Base-by-base conservation (phyloP, 2,329 filamentous ascomycete genomes). In the Neurospora sp. region DNA sequence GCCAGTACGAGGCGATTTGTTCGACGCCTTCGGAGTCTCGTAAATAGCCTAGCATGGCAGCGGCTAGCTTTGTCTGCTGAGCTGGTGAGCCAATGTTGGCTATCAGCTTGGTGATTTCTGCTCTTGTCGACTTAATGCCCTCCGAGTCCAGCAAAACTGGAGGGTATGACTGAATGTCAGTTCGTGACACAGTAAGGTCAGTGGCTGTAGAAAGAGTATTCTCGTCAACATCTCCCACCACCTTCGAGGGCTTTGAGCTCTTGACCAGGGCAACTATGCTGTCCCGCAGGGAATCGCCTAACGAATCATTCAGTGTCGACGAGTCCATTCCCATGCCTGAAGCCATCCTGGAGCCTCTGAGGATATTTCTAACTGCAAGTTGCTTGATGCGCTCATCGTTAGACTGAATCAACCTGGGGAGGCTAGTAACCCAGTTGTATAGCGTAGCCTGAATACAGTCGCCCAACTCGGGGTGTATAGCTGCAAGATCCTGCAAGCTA, bases 381-480 rank as follows among this genome's bases (percentile, higher is more conserved):
- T 89, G 85, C 78, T 96, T 97, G 38, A 86, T 83, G n/a, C 84
- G 84, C 74, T 97, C 93, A 75, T 98, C 93, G 74, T 89, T 91
- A 9, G 89, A 88, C 78, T 95, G 93, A 89, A 97, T 94, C 15
- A 93, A 80, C 17, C 93, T 87, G 5, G 95, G 90, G 19, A 99
- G 85, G 52, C 92, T 90, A 2, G 88, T 87, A 33, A 94, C 86
- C 93, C 94, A 97, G 68, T 89, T 89, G 78, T 95, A 91, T 0
- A 96, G 84, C 0, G 87, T 90, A 38, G 85, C 86, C 74, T 92
- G 89, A 13, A 93, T 79, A 10, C 85, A 78, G 7, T 88, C 85
- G 9, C 82, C 78, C 0, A 91, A 80, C 13, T 83, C 79, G 3
- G 82, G 76, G 72, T 91, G 86, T 13, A 86, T 83, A 36, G 81